Percentiles rank a stretch among this genome's conserved stretches.
Evolutionary conservation across 73 alveolate species (phyloP).

Genomic region (Tetrahymena malaccensis): DNA sequence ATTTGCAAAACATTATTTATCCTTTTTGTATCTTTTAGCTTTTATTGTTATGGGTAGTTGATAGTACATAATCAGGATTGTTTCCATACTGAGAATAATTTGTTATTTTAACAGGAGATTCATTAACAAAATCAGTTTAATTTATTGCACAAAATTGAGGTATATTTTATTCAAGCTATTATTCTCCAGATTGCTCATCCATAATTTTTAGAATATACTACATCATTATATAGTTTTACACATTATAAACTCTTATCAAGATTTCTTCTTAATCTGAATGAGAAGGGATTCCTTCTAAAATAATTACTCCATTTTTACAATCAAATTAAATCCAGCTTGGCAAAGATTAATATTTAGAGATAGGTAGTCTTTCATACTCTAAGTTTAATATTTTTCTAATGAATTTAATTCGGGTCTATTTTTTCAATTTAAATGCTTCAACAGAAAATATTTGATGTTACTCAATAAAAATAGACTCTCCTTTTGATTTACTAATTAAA

Average conservation of each 20-base stretch:
- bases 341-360: background rate
- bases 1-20: too few species aligned
- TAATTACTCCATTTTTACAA: background rate
- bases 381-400: background rate
- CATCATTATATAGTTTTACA: background rate
- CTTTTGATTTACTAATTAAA: background rate
- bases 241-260: background rate
- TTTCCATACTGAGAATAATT: background rate
- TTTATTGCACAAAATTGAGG: background rate
- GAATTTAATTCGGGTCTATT: background rate
- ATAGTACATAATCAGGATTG: too few species aligned
- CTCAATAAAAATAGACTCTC: background rate
- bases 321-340: background rate
- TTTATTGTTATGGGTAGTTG: too few species aligned
- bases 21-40: too few species aligned
- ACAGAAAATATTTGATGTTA: background rate
- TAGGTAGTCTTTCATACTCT: background rate
- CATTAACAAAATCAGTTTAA: background rate
- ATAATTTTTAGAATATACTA: background rate
- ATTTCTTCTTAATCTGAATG: background rate
- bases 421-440: background rate
- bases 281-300: background rate
- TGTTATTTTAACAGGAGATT: background rate
- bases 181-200: background rate
- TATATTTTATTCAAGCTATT: background rate